phyloP scores from a whole-genome alignment of 768 basidiomycete genomes.

The Leucosporidium yakuticum region DNA sequence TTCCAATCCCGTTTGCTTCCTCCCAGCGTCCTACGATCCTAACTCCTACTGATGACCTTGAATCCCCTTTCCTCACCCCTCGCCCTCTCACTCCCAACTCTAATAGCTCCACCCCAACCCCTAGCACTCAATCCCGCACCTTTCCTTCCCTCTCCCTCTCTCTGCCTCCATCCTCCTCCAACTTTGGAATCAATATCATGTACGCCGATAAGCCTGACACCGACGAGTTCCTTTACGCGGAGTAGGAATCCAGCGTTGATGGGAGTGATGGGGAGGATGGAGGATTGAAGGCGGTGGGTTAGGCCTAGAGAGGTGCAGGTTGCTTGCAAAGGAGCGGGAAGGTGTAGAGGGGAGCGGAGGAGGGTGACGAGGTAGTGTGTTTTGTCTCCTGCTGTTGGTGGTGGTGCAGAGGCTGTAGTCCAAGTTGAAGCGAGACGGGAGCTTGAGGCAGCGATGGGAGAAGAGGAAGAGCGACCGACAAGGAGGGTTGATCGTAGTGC shows the following conservation, averaged over 20 bases:
- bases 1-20: neutral
- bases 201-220: neutral
- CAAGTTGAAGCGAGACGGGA: neutral
- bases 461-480: neutral
- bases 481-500: neutral
- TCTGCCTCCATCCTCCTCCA: constrained; percentile 15
- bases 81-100: constrained; percentile 30
- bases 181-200: neutral
- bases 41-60: constrained; percentile 14
- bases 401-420: neutral
- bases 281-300: constrained; percentile 25
- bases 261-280: constrained; percentile 24
- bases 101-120: constrained; percentile 5
- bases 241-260: constrained; percentile 26
- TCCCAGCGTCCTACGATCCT: neutral
- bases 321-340: neutral
- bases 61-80: constrained; percentile 32
- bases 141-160: constrained; percentile 18
- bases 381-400: neutral
- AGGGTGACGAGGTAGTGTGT: constrained; percentile 36
- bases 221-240: constrained; percentile 28
- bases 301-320: constrained; percentile 25
- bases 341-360: constrained; percentile 31
- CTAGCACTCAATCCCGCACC: neutral
- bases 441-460: neutral